Percentiles rank a stretch among this genome's conserved stretches.
Conservation (phyloP, 495 filamentous ascomycete genomes). For the Neurospora pannonica region DNA sequence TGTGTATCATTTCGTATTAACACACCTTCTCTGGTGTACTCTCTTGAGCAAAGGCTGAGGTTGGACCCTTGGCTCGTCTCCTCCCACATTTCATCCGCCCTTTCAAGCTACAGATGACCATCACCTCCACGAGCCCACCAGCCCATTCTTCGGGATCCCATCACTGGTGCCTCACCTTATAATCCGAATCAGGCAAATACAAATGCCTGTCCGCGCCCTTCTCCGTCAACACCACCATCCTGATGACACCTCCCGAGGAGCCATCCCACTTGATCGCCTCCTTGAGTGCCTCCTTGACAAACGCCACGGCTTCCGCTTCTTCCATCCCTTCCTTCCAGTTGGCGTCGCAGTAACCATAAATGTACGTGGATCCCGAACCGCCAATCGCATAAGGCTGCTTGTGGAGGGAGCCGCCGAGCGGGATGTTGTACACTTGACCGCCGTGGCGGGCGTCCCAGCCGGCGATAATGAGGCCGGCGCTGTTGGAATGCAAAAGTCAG, state of each 20-base stretch:
- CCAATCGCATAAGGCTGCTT: constrained; percentile 95
- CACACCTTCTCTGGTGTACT: not conserved
- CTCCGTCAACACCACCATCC: constrained; percentile 87
- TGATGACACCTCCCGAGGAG: constrained; percentile 94
- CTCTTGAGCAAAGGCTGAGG: not conserved
- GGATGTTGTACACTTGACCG: constrained; percentile 94
- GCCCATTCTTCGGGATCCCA: not conserved
- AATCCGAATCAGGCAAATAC: constrained; percentile 81
- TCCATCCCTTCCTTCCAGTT: constrained; percentile 95
- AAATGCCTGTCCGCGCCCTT: constrained; percentile 81
- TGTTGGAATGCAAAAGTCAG: constrained; percentile 19
- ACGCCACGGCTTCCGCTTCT: constrained; percentile 82
- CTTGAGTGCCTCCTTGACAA: constrained; percentile 79
- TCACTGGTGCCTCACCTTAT: constrained; percentile 44
- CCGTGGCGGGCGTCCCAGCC: constrained; percentile 90
- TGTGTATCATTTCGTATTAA: not conserved
- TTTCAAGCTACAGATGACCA: not conserved
- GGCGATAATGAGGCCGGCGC: constrained; percentile 94
- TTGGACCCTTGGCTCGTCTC: not conserved
- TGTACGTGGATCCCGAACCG: constrained; percentile 95
- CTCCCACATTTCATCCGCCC: not conserved
- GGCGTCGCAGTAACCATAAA: constrained; percentile 96
- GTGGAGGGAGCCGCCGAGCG: constrained; percentile 91
- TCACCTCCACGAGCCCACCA: not conserved
- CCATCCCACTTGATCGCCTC: constrained; percentile 99